Evolutionary conservation across 805 yeast species (phyloP).

Genomic region (Pichia cabralensis): DNA sequence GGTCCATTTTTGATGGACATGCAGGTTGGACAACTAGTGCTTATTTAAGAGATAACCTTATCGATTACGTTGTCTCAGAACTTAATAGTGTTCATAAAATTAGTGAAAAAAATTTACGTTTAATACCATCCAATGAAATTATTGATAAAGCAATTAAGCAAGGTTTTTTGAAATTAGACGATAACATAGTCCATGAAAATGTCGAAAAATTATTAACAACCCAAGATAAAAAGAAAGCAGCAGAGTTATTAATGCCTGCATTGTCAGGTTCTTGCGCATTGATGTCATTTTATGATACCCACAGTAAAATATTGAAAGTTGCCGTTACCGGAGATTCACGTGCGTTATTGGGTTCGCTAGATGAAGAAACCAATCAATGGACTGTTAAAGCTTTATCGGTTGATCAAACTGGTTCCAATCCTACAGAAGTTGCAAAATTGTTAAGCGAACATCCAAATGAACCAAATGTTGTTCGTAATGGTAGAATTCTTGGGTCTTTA

Average conservation of each 20-base stretch:
- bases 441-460: slow-evolving; percentile 87
- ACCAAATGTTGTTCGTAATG: slow-evolving; percentile 71
- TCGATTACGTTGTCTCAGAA: slow-evolving; percentile 68
- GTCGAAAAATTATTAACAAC: slow-evolving; percentile 59
- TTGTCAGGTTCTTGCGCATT: slow-evolving; percentile 92
- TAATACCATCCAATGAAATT: slow-evolving; percentile 55
- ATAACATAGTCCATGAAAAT: slow-evolving; percentile 72
- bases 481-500: slow-evolving; percentile 83
- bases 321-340: slow-evolving; percentile 97
- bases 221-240: slow-evolving; percentile 57
- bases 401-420: slow-evolving; percentile 93
- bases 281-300: slow-evolving; percentile 76
- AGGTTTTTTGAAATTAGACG: slow-evolving; percentile 78
- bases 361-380: slow-evolving; percentile 57
- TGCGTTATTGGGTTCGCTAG: slow-evolving; percentile 72
- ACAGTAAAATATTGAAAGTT: slow-evolving; percentile 60
- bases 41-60: slow-evolving; percentile 71
- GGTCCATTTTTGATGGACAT: slow-evolving; percentile 96
- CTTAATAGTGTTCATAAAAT: slow-evolving; percentile 57
- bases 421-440: slow-evolving; percentile 75
- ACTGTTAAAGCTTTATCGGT: slow-evolving; percentile 76
- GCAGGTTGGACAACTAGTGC: slow-evolving; percentile 92
- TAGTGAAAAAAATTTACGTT: slow-evolving; percentile 40
- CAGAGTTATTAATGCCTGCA: slow-evolving; percentile 81
- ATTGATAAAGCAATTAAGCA: slow-evolving; percentile 72